Evolutionary conservation across 805 yeast species (phyloP), one percentile per base, ranked within the genome.

Genomic region (Komagataella pseudopastoris): DNA sequence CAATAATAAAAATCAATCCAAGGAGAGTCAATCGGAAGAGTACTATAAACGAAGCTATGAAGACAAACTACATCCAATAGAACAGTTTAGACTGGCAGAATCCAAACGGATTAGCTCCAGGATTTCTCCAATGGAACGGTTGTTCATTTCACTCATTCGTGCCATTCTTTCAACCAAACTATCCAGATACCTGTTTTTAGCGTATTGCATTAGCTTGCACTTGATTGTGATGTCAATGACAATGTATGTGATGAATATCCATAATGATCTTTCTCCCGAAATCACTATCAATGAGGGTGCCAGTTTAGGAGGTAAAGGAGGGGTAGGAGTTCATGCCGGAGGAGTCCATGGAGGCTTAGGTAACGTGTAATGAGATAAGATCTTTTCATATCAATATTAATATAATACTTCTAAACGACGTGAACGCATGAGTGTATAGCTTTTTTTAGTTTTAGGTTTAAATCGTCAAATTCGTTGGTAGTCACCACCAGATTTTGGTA

Each of bases 51-150:
- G 75, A 30, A 75, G 67, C 49, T 89, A 86, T 68, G 96, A 88
- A 58, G 81, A 83, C 50, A 83, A 82, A 49, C 68, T 88, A 48
- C 89, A 88, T 58, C 95, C 96, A 36, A 79, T 89, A 54, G 91
- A 86, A 57, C 85, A 80, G 59, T 87, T 91, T 66, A 77, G 95
- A 59, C 76, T 81, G 47, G 71, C 80, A 55, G 96, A 88, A 61
- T 78, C 85, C 43, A 88, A 84, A 59, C 72, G 96, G 56, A 82
- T 85, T 48, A 75, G 76, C 50, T 79, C 89, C 6, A 76, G 78
- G 49, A 71, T 89, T 63, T 81, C 90, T 1, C 85, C 93, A 1
- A 62, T 85, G 52, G 97, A 93, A 58, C 73, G 95, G 53, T 66
- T 86, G n/a, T 85, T 83, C 56, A 78, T 81, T 53, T 78, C 81